These are phyloP conservation scores for Pleurotus cornucopiae DNA, from an alignment of 768 basidiomycete species.

Conservation along the genomic window DNA sequence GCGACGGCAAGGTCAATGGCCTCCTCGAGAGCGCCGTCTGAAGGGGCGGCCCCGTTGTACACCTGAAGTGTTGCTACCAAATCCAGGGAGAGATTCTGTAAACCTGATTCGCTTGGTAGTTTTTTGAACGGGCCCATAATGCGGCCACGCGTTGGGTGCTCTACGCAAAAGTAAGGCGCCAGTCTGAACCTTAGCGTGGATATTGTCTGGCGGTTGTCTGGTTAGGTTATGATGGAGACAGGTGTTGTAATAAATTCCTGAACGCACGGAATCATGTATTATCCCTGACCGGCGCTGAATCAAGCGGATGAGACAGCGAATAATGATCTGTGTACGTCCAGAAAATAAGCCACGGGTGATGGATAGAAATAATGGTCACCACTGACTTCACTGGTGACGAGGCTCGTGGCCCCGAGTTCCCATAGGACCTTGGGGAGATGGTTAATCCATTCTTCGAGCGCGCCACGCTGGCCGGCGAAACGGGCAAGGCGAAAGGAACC, in stretches of 20 bases:
- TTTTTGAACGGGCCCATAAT: conserved; percentile 75
- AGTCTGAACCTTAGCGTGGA: conserved; percentile 53
- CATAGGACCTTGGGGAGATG: conserved; percentile 80
- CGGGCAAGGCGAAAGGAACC: conserved; percentile 41
- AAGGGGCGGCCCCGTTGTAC: background rate
- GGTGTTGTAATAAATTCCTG: background rate
- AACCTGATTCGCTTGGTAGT: conserved; percentile 39
- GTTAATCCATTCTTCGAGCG: conserved; percentile 61
- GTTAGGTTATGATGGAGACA: conserved; percentile 8
- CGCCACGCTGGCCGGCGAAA: conserved; percentile 21
- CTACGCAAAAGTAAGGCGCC: conserved; percentile 75
- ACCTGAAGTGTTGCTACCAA: conserved; percentile 37
- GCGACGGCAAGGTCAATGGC: conserved; percentile 34
- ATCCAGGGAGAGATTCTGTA: conserved; percentile 63
- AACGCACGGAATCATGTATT: conserved; percentile 40
- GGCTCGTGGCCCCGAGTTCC: conserved; percentile 68
- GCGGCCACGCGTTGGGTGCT: conserved; percentile 70
- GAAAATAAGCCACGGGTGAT: conserved; percentile 9
- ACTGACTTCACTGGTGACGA: conserved; percentile 57
- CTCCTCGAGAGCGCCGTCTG: conserved; percentile 12
- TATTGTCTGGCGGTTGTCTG: conserved; percentile 36
- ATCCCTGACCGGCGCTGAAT: conserved; percentile 50
- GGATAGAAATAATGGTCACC: background rate
- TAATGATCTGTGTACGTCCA: conserved; percentile 36
- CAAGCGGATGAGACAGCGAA: conserved; percentile 60